Evolutionary conservation across 768 basidiomycete genomes (phyloP).

Genomic region (Auricularia sp.): DNA sequence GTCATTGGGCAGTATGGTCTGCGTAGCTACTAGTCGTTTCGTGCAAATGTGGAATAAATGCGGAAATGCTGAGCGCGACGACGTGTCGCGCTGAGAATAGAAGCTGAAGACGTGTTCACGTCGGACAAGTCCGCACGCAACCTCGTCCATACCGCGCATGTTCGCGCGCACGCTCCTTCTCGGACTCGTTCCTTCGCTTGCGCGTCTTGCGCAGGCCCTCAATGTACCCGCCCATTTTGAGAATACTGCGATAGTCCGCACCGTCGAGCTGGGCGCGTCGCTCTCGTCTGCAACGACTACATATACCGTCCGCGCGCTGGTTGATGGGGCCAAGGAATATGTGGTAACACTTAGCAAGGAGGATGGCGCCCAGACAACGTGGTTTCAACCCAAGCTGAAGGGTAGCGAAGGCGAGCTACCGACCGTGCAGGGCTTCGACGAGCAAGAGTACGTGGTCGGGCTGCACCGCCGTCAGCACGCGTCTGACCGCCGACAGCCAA

Average conservation of each 20-base stretch:
- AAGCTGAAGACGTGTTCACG: too few relatives aligned
- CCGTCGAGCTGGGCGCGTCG: slow-evolving; percentile 82
- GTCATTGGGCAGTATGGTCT: slow-evolving; percentile 55
- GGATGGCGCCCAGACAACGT: slow-evolving; percentile 61
- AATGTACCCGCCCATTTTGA: slow-evolving; percentile 44
- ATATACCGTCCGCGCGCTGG: slow-evolving; percentile 68
- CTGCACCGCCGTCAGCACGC: slow-evolving; percentile 2
- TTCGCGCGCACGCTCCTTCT: background rate
- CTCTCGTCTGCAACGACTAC: slow-evolving; percentile 83
- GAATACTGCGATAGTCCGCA: slow-evolving; percentile 82
- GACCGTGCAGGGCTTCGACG: slow-evolving; percentile 38
- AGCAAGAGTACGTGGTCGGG: slow-evolving; percentile 37
- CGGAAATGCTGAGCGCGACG: background rate
- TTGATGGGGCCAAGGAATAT: slow-evolving; percentile 50
- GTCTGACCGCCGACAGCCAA: slow-evolving; percentile 17
- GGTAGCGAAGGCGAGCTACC: slow-evolving; percentile 47
- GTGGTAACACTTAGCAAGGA: slow-evolving; percentile 53
- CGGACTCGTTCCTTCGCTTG: slow-evolving; percentile 1
- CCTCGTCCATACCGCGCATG: background rate
- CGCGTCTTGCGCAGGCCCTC: background rate
- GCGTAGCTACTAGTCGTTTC: slow-evolving; percentile 21
- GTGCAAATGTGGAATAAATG: background rate
- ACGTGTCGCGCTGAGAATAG: too few relatives aligned
- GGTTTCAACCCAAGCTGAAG: slow-evolving; percentile 73
- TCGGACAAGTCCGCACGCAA: too few relatives aligned